Evolutionary conservation across 495 filamentous ascomycete genomes (phyloP), one percentile per base, ranked within the genome.

Genomic region (Chaetomidium leptoderma): DNA sequence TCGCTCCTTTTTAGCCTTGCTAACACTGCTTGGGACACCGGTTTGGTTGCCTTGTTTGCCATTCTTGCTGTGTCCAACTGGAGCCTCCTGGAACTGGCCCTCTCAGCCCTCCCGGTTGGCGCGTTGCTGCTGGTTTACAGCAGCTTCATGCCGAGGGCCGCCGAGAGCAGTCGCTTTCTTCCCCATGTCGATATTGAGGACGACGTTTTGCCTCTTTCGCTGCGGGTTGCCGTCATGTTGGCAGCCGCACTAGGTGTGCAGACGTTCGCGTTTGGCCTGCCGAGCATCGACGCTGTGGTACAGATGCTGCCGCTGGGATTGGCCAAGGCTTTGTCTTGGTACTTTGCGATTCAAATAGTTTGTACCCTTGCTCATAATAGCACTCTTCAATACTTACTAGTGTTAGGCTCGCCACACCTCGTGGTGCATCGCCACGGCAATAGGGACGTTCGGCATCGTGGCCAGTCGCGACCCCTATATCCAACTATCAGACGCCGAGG

Each of bases 281-380:
- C 43, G 10, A 35, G 33, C 40, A n/a, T 54, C 14, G 7, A 26
- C n/a, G 9, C 47, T 3, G 39, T 29, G 0, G 11, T 23, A 1
- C 10, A 32, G 8, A 6, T 24, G 0, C 2, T 54, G 8, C 1
- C 53, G 0, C 8, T 67, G 23, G 67, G 63, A 4, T 26, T 60
- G 9, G 14, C 33, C 8, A 72, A 68, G 10, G 69, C 69, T 1
- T 45, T 62, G 3, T 55, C 55, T 32, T 72, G 69, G 70, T 67
- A 62, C 53, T 70, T 66, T 32, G 55, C 57, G 1, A 58, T 66
- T 35, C 53, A 60, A 46, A 59, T 56, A 26, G 69, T 72, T 60
- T 23, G 65, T 63, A 13, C n/a, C 32, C 36, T 29, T 32, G 4
- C n/a, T 17, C 14, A 4, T 7, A 1, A 3, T 1, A 7, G 4